These are phyloP conservation scores for Ustilago nuda DNA, from an alignment of 1,284 basidiomycete genomes.

Conservation along the genomic window DNA sequence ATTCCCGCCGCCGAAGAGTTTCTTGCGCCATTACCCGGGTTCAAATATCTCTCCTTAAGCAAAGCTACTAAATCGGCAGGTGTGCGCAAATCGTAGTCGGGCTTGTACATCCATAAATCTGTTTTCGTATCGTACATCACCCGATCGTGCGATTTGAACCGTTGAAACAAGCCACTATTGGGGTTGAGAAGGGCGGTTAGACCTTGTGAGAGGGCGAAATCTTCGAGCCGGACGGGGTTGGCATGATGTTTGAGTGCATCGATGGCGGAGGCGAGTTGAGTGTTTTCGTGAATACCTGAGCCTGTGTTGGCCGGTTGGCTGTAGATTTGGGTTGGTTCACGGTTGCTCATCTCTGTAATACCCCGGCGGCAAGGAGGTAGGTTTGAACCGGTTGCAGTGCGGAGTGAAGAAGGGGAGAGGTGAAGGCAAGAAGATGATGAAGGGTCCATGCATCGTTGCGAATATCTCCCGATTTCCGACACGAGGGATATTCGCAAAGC, in stretches of 20 bases:
- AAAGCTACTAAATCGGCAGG: constrained; percentile 83
- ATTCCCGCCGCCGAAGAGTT: constrained; percentile 73
- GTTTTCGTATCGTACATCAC: constrained; percentile 83
- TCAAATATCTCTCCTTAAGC: constrained; percentile 71
- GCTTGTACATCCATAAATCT: constrained; percentile 84
- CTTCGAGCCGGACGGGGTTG: constrained; percentile 85
- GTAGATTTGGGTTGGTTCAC: constrained; percentile 72
- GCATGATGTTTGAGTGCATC: constrained; percentile 79
- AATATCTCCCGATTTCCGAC: constrained; percentile 21
- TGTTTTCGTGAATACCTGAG: constrained; percentile 82
- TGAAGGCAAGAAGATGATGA: not conserved
- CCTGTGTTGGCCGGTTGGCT: constrained; percentile 87
- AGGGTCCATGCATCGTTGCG: constrained; percentile 25
- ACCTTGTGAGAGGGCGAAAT: constrained; percentile 81
- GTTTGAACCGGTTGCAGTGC: not conserved
- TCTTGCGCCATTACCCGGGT: constrained; percentile 45
- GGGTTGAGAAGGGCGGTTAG: constrained; percentile 77
- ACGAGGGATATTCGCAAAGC: not conserved
- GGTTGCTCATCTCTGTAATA: constrained; percentile 17
- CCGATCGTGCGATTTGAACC: constrained; percentile 82
- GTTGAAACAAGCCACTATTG: constrained; percentile 78
- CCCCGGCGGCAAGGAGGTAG: not conserved
- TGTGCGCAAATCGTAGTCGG: constrained; percentile 85
- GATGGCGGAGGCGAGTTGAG: constrained; percentile 85
- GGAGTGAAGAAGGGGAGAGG: not conserved